Evolutionary conservation across 1,139 yeast species (phyloP), one percentile per base, ranked within the genome.

Genomic region (Protomyces lactucae-debilis): DNA sequence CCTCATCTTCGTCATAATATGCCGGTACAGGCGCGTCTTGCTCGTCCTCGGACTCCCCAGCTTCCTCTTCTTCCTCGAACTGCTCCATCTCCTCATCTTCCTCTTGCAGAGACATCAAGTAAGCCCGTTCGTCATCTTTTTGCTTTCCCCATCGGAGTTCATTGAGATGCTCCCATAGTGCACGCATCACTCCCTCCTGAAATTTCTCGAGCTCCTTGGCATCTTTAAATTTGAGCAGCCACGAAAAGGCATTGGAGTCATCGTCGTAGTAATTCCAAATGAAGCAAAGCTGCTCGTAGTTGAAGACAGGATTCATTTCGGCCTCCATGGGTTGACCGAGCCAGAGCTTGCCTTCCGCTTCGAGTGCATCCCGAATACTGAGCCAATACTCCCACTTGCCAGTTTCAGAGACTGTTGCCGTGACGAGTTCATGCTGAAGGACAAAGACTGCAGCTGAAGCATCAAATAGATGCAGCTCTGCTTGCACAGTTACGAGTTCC

Each of bases 291-390:
- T 81, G 80, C 46, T 82, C 85, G 66, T 78, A 80, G 71, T 86
- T 84, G 72, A 88, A 86, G 14, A 83, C 80, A 0, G 95, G 91
- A 70, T 82, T 85, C 76, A 88, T 77, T 43, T 80, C 79, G 9
- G 82, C 79, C 18, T 76, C 72, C 32, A 88, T 72, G 1, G 73
- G 70, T 3, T 81, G 75, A 2, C 83, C 84, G 21, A 87, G 72
- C 46, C 77, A 66, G 16, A 70, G 71, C 5, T 70, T 61, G 1
- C 76, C 73, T 16, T 72, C 72, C 10, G 16, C 48, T 1, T 43
- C 48, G 8, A 21, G 5, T 2, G 86, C 76, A 10, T 81, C 80
- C 52, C 89, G 71, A 12, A 64, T 57, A 45, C 54, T 55, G 21
- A 66, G 57, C 64, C 60, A 61, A 36, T 61, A 87, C 43, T 79